phyloP scores from a whole-genome alignment of 2,329 filamentous ascomycete genomes.

The Alternaria consortialis region DNA sequence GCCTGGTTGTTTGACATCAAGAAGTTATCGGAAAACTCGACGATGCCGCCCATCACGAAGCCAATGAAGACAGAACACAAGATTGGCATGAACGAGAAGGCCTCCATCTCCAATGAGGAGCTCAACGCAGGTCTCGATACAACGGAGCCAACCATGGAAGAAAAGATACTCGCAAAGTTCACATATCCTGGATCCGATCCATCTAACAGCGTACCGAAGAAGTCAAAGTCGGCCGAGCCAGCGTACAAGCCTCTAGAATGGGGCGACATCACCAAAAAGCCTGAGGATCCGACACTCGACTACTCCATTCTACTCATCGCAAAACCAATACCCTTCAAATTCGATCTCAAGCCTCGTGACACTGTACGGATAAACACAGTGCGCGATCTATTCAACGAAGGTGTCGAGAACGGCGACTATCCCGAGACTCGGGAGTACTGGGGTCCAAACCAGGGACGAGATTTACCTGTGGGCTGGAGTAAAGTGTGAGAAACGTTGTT shows the following conservation, averaged over 20 bases:
- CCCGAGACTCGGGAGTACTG: slow-evolving; percentile 50
- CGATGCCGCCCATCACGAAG: slow-evolving; percentile 9
- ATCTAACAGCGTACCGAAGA: slow-evolving; percentile 10
- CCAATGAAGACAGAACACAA: slow-evolving; percentile 25
- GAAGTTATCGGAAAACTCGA: slow-evolving; percentile 24
- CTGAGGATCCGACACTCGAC: slow-evolving; percentile 55
- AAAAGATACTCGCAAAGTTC: slow-evolving; percentile 37
- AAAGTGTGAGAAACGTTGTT: slow-evolving; percentile 38
- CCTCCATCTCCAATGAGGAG: slow-evolving; percentile 49
- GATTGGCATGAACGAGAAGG: slow-evolving; percentile 44
- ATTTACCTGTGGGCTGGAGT: slow-evolving; percentile 46
- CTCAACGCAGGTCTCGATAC: slow-evolving; percentile 42
- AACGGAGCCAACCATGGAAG: slow-evolving; percentile 31
- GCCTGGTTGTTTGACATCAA: slow-evolving; percentile 58
- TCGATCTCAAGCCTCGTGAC: slow-evolving; percentile 51
- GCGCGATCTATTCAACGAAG: slow-evolving; percentile 47
- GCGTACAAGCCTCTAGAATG: slow-evolving; percentile 36
- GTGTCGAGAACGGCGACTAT: slow-evolving; percentile 52
- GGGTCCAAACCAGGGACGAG: slow-evolving; percentile 47
- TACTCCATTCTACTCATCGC: slow-evolving; percentile 57
- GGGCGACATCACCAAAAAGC: slow-evolving; percentile 33
- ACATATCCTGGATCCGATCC: slow-evolving; percentile 36
- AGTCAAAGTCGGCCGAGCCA: slow-evolving; percentile 11
- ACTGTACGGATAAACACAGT: slow-evolving; percentile 43
- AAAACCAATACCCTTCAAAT: slow-evolving; percentile 57